Conservation (phyloP, 2,329 filamentous ascomycete genomes). For the Raffaelea arxii region DNA sequence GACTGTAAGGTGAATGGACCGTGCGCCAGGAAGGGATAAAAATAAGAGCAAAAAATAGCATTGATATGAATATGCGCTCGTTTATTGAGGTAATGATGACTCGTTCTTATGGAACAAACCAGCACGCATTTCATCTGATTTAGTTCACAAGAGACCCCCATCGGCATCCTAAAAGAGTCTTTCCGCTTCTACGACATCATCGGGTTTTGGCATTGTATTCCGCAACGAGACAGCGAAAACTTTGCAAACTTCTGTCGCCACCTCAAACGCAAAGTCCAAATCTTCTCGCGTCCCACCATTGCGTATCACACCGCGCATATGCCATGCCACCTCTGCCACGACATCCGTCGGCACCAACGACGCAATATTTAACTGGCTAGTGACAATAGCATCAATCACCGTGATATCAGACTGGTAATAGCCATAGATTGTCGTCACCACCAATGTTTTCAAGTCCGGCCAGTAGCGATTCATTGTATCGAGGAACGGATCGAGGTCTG, state of each 20-base stretch:
- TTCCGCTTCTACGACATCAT: conserved; percentile 14
- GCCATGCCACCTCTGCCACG: conserved; percentile 17
- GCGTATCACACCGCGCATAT: conserved; percentile 17
- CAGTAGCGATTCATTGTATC: conserved; percentile 16
- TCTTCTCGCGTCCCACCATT: conserved; percentile 15
- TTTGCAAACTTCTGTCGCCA: conserved; percentile 8
- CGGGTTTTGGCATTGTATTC: conserved; percentile 15
- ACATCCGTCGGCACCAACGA: conserved; percentile 18
- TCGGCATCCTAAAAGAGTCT: conserved; percentile 9
- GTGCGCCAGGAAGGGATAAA: too few relatives aligned
- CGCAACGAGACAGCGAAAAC: conserved; percentile 14
- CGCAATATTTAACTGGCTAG: conserved; percentile 17
- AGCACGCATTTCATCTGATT: too few relatives aligned
- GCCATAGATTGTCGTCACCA: conserved; percentile 17
- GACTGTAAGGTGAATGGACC: too few relatives aligned
- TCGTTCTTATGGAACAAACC: too few relatives aligned
- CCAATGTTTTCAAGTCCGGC: conserved; percentile 16
- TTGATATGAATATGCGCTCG: too few relatives aligned
- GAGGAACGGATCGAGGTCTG: conserved; percentile 17
- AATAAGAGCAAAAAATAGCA: too few relatives aligned
- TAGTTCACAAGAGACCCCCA: too few relatives aligned
- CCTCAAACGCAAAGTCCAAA: conserved; percentile 9
- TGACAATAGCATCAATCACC: conserved; percentile 14
- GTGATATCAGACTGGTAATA: conserved; percentile 18
- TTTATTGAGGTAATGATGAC: too few relatives aligned